Conservation (phyloP, 2,329 filamentous ascomycete species). For the Huntiella abstrusa region DNA sequence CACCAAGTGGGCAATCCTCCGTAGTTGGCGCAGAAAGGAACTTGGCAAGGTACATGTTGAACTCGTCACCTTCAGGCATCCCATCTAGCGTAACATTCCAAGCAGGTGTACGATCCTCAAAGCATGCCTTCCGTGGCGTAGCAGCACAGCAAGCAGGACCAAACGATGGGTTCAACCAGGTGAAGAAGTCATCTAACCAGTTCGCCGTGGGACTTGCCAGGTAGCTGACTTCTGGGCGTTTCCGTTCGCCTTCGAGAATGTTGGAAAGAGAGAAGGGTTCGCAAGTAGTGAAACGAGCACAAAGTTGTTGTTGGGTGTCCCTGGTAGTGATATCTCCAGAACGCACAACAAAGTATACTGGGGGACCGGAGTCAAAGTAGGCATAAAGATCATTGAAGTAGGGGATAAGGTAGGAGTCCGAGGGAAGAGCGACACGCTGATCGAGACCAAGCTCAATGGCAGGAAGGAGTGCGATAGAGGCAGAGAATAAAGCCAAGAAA, state of each 20-base stretch:
- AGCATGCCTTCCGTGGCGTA: slow-evolving; percentile 32
- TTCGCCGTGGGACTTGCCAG: slow-evolving; percentile 76
- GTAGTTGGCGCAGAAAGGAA: slow-evolving; percentile 69
- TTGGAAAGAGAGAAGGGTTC: slow-evolving; percentile 69
- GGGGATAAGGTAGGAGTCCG: slow-evolving; percentile 81
- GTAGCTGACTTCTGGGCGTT: slow-evolving; percentile 71
- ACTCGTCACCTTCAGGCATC: slow-evolving; percentile 89
- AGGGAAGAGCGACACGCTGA: slow-evolving; percentile 83
- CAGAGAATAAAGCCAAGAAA: slow-evolving; percentile 77
- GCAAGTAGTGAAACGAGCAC: slow-evolving; percentile 80
- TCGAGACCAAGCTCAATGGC: slow-evolving; percentile 75
- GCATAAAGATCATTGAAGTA: slow-evolving; percentile 94
- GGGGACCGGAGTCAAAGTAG: slow-evolving; percentile 80
- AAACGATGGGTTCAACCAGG: slow-evolving; percentile 81
- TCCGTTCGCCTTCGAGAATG: slow-evolving; percentile 83
- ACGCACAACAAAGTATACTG: slow-evolving; percentile 86
- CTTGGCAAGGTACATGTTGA: slow-evolving; percentile 64
- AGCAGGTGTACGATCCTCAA: slow-evolving; percentile 52
- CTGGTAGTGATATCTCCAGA: slow-evolving; percentile 62
- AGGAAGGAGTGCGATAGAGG: slow-evolving; percentile 67
- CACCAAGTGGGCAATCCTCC: slow-evolving; percentile 71
- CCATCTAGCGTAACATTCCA: slow-evolving; percentile 84
- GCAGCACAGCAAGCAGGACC: slow-evolving; percentile 51
- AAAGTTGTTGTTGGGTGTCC: slow-evolving; percentile 64
- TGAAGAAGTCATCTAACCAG: slow-evolving; percentile 93